Conservation (phyloP, 495 filamentous ascomycete species). For the Neurospora hispaniola region DNA sequence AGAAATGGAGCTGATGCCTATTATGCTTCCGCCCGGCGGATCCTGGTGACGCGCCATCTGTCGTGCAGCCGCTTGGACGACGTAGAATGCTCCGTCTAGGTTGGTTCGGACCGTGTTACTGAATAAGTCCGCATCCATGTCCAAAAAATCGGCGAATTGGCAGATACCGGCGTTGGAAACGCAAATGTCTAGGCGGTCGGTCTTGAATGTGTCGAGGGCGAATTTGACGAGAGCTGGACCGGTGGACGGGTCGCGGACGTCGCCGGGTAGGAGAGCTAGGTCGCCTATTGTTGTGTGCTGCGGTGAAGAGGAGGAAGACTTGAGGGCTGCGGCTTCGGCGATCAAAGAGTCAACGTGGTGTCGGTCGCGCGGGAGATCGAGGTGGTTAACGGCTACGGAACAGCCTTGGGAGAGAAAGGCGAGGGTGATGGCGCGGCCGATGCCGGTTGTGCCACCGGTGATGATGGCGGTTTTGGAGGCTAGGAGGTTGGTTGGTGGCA, state of each 20-base stretch:
- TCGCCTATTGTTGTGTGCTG: constrained; percentile 13
- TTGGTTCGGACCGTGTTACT: constrained; percentile 60
- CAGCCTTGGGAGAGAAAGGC: constrained; percentile 61
- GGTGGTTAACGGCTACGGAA: constrained; percentile 60
- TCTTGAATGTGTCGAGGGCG: constrained; percentile 45
- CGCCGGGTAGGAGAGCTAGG: constrained; percentile 52
- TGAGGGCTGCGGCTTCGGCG: constrained; percentile 38
- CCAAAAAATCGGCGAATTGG: constrained; percentile 69
- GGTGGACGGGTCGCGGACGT: constrained; percentile 56
- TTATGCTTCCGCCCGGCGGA: constrained; percentile 62
- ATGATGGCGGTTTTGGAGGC: constrained; percentile 61
- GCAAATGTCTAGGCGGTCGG: constrained; percentile 58
- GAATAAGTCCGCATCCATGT: constrained; percentile 54
- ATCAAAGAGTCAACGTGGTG: constrained; percentile 44
- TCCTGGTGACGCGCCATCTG: constrained; percentile 60
- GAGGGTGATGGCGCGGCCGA: constrained; percentile 65
- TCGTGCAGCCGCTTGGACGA: constrained; percentile 68
- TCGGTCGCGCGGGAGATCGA: constrained; percentile 44
- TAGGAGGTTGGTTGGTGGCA: constrained; percentile 44
- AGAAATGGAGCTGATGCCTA: constrained; percentile 65
- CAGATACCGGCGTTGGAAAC: constrained; percentile 86
- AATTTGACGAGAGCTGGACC: constrained; percentile 44
- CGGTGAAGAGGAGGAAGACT: neutral
- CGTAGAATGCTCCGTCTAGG: constrained; percentile 77
- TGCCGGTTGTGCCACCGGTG: constrained; percentile 67